phyloP scores from a whole-genome alignment of 2,329 filamentous ascomycete genomes.

The Botrytis medusae region DNA sequence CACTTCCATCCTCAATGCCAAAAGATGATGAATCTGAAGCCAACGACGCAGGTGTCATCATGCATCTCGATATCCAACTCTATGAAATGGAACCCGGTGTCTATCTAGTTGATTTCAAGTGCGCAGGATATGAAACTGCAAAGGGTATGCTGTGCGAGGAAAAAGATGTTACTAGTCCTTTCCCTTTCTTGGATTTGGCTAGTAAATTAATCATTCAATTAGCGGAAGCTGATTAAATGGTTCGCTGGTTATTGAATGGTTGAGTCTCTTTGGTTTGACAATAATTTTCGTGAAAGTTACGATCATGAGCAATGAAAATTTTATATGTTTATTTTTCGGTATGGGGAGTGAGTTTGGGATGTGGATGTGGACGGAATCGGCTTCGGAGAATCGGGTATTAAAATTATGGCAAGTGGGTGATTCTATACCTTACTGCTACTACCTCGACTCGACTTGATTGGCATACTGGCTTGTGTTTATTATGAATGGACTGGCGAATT shows the following conservation, averaged over 20 bases:
- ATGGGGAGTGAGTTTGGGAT: background rate
- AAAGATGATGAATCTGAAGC: slow-evolving; percentile 24
- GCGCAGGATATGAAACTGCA: slow-evolving; percentile 85
- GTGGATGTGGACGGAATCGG: background rate
- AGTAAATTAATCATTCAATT: slow-evolving; percentile 90
- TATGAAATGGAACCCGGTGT: slow-evolving; percentile 91
- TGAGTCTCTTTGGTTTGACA: background rate
- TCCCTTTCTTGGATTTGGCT: slow-evolving; percentile 93
- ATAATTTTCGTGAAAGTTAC: background rate
- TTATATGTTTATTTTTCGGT: background rate
- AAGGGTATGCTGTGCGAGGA: slow-evolving; percentile 78
- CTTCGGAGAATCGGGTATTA: background rate
- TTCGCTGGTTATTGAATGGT: background rate
- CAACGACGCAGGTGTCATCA: slow-evolving; percentile 58
- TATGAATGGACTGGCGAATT: background rate
- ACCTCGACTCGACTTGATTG: background rate
- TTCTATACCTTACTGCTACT: slow-evolving; percentile 9
- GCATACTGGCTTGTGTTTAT: background rate
- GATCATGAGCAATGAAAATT: slow-evolving; percentile 5
- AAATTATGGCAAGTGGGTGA: no score
- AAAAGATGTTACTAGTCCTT: slow-evolving; percentile 93
- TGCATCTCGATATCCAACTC: slow-evolving; percentile 94
- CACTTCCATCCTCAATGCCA: slow-evolving; percentile 25
- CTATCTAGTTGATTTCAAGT: slow-evolving; percentile 98
- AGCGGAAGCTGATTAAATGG: slow-evolving; percentile 68